Evolutionary conservation across 768 basidiomycete species (phyloP).

Genomic region (Rubroboletus pulcherrimus): DNA sequence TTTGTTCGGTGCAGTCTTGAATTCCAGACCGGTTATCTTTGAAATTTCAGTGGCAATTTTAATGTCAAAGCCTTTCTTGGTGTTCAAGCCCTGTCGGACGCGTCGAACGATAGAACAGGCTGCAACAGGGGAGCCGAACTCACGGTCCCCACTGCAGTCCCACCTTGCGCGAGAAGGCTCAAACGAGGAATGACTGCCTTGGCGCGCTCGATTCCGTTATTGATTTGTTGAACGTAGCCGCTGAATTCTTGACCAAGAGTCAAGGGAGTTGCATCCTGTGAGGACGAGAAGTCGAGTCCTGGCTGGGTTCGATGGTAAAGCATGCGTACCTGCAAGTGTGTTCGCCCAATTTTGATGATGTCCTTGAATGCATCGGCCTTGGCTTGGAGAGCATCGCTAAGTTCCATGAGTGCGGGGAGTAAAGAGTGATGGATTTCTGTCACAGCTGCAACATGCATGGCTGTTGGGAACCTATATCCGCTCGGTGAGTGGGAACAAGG

Average conservation of each 20-base stretch:
- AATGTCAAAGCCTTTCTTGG: slow-evolving; percentile 93
- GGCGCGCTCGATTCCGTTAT: slow-evolving; percentile 85
- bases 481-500: neutral
- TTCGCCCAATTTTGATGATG: slow-evolving; percentile 98
- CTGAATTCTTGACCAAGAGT: slow-evolving; percentile 99
- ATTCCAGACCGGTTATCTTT: slow-evolving; percentile 83
- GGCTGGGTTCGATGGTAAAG: neutral
- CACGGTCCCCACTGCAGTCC: slow-evolving; percentile 97
- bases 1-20: slow-evolving; percentile 98
- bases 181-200: slow-evolving; percentile 80
- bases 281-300: neutral
- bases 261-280: slow-evolving; percentile 91
- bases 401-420: slow-evolving; percentile 79
- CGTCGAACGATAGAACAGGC: slow-evolving; percentile 5
- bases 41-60: slow-evolving; percentile 91
- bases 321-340: slow-evolving; percentile 73
- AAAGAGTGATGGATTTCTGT: slow-evolving; percentile 77
- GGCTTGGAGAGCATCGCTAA: slow-evolving; percentile 77
- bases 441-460: slow-evolving; percentile 97
- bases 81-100: slow-evolving; percentile 80
- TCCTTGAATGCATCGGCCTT: slow-evolving; percentile 82
- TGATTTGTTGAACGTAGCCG: slow-evolving; percentile 93
- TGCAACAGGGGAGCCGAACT: slow-evolving; percentile 24
- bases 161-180: slow-evolving; percentile 91
- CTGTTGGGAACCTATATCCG: slow-evolving; percentile 84